Base-by-base conservation (phyloP, 805 yeast species). In the Wickerhamomyces chaumierensis region DNA sequence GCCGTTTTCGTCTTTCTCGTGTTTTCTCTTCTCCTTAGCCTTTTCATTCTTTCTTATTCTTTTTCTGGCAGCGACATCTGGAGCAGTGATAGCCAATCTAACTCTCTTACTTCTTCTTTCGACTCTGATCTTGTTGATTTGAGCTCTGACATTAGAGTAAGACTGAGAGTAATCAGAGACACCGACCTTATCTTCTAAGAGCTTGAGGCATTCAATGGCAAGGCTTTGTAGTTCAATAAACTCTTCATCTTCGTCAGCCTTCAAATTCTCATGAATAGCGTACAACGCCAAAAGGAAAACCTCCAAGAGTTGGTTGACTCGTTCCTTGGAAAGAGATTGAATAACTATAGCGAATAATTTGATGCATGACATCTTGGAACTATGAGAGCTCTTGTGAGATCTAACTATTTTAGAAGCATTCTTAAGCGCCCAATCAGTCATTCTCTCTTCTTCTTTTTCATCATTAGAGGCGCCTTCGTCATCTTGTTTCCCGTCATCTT, bases 71-170 rank as follows among this genome's bases (percentile, higher is more conserved):
- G 85, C 79, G 33, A 72, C 60, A 14, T 81, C 95, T 1, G 97
- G 97, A 4, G 81, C 82, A 17, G 69, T 71, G 11, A 88, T 67
- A 3, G 86, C 81, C 54, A 85, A 61, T 42, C 81, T 78, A 0
- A 94, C 81, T 41, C 87, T 69, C 53, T 78, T 80, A 0, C 82
- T 71, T 53, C 69, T 76, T 59, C 96, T 75, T 36, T 85, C 94
- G 42, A 71, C 70, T 51, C 96, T 73, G 57, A 85, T 73, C 28
- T 64, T 63, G 21, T 58, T 61, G 18, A 88, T 79, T 15, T 51
- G 50, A 45, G 69, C 74, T 53, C 76, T 75, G n/a, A 86, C 92
- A 34, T 63, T 63, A 2, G 82, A 63, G 52, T 78, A 81, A 2
- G 73, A 60, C 17, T 63, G 56, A 12, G 84, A 71, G 53, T 80